Evolutionary conservation across 768 basidiomycete species (phyloP).

Genomic region (Trametopsis cervina): DNA sequence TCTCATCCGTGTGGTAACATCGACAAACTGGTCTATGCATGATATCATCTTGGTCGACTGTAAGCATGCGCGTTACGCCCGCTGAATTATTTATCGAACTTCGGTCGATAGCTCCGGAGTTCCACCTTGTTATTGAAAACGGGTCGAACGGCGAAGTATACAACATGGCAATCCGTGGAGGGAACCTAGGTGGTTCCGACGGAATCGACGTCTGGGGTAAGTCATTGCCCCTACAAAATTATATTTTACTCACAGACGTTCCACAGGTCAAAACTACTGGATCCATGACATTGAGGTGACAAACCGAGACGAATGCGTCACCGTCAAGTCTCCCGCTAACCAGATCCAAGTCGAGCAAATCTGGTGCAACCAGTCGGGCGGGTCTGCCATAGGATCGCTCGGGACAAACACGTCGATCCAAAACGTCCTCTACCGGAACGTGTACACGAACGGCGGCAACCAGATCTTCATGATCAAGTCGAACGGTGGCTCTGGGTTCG

Average conservation of each 20-base stretch:
- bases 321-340: slow-evolving; percentile 24
- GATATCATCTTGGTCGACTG: slow-evolving; percentile 27
- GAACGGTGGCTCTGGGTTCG: slow-evolving; percentile 20
- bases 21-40: slow-evolving; percentile 24
- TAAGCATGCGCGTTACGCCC: slow-evolving; percentile 1
- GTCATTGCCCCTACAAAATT: background rate
- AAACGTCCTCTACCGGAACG: slow-evolving; percentile 21
- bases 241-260: background rate
- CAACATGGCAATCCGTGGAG: slow-evolving; percentile 25
- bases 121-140: slow-evolving; percentile 23
- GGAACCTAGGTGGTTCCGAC: slow-evolving; percentile 24
- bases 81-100: background rate
- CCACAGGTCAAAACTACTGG: slow-evolving; percentile 22
- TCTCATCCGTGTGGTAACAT: slow-evolving; percentile 22
- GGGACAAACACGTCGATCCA: slow-evolving; percentile 21
- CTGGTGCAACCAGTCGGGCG: slow-evolving; percentile 27
- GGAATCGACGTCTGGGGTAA: slow-evolving; percentile 23
- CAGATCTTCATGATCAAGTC: slow-evolving; percentile 27
- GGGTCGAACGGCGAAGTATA: slow-evolving; percentile 26
- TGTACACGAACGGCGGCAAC: slow-evolving; percentile 25
- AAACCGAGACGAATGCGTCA: slow-evolving; percentile 28
- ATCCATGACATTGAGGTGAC: slow-evolving; percentile 27
- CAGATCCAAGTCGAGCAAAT: slow-evolving; percentile 26
- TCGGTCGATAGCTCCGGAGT: slow-evolving; percentile 25
- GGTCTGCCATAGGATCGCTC: slow-evolving; percentile 24